phyloP scores from a whole-genome alignment of 2,329 filamentous ascomycete genomes.

The Aspergillus sp. region DNA sequence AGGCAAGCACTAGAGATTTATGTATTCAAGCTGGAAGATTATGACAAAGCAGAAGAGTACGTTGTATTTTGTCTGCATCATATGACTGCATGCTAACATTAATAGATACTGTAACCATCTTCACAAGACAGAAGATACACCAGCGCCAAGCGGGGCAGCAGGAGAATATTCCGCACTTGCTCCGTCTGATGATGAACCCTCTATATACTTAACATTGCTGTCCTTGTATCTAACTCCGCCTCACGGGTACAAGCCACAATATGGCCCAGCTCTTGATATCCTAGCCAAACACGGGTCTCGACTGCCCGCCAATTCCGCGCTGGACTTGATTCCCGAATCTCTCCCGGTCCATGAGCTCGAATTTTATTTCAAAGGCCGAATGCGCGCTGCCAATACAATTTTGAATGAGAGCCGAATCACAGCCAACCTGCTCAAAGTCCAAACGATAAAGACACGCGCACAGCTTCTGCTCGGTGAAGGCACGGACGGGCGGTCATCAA shows the following conservation, averaged over 20 bases:
- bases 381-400: slow-evolving; percentile 78
- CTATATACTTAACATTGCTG: slow-evolving; percentile 89
- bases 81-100: slow-evolving; percentile 13
- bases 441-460: slow-evolving; percentile 75
- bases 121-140: slow-evolving; percentile 60
- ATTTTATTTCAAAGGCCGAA: slow-evolving; percentile 88
- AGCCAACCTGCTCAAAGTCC: slow-evolving; percentile 71
- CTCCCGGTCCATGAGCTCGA: slow-evolving; percentile 78
- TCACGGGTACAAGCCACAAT: slow-evolving; percentile 67
- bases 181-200: slow-evolving; percentile 60
- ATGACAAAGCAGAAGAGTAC: slow-evolving; percentile 87
- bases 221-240: slow-evolving; percentile 85
- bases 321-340: slow-evolving; percentile 78
- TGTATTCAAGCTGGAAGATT: slow-evolving; percentile 89
- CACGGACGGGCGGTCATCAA: slow-evolving; percentile 50
- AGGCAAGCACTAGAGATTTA: slow-evolving; percentile 96
- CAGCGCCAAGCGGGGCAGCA: slow-evolving; percentile 34
- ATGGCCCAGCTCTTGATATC: slow-evolving; percentile 77
- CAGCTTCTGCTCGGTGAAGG: slow-evolving; percentile 71
- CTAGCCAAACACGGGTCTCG: slow-evolving; percentile 92
- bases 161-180: slow-evolving; percentile 40
- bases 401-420: slow-evolving; percentile 79
- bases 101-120: slow-evolving; percentile 82
- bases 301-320: slow-evolving; percentile 80
- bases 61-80: slow-evolving; percentile 31